These are phyloP conservation scores for Scleroderma bovista DNA, from an alignment of 768 basidiomycete species.

Conservation along the genomic window DNA sequence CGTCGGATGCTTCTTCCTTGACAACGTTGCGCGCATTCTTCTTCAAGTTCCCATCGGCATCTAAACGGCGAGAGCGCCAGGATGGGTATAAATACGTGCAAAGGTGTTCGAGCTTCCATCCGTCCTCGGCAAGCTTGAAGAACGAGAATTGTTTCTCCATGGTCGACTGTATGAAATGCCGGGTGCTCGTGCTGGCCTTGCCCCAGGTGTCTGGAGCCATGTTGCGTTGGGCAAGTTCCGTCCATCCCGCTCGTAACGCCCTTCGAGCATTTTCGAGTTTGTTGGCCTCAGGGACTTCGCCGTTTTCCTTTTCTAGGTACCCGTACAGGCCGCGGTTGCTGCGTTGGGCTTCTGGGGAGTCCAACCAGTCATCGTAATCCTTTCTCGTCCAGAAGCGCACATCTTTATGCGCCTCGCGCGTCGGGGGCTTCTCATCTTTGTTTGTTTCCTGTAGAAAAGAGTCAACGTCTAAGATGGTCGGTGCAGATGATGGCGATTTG, in stretches of 20 bases:
- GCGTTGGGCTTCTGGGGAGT: neutral
- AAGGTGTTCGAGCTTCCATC: slow-evolving; percentile 5
- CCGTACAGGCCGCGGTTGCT: neutral
- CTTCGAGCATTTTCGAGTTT: neutral
- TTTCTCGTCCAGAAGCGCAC: neutral
- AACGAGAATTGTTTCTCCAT: slow-evolving; percentile 1
- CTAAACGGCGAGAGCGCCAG: neutral
- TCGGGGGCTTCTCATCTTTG: neutral
- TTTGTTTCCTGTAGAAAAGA: neutral
- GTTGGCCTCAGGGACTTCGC: neutral
- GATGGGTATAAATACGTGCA: neutral
- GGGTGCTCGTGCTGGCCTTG: neutral
- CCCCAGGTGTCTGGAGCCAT: slow-evolving; percentile 1
- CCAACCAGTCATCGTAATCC: neutral
- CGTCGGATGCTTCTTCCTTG: neutral
- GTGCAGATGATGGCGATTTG: neutral
- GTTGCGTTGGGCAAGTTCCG: neutral
- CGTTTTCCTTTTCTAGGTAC: too few relatives aligned
- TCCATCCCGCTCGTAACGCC: slow-evolving; percentile 2
- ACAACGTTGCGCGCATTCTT: neutral
- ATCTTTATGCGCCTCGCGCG: neutral
- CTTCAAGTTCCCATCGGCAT: neutral
- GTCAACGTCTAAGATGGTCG: neutral
- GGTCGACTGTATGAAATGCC: neutral
- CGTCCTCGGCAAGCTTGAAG: slow-evolving; percentile 2